Evolutionary conservation across 2,329 filamentous ascomycete species (phyloP).

Genomic region (Beauveria caledonica): DNA sequence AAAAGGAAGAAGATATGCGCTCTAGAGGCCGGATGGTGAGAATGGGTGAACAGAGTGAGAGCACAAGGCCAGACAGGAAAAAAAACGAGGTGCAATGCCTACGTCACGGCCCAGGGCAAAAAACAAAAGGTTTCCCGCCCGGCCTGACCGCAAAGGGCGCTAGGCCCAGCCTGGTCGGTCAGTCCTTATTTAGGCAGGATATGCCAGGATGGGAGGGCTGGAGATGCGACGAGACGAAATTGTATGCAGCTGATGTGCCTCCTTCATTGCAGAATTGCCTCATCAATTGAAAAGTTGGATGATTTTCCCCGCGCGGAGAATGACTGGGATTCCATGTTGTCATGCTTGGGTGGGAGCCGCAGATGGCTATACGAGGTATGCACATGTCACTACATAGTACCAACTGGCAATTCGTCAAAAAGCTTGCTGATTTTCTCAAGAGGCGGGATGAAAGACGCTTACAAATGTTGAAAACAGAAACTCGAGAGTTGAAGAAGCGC

Average conservation of each 20-base stretch:
- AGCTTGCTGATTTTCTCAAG: no score
- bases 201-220: no score
- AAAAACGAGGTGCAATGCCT: background rate
- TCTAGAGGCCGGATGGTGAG: background rate
- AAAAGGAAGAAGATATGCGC: background rate
- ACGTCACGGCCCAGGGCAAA: background rate
- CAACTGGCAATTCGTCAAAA: no score
- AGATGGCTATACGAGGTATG: no score
- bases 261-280: background rate
- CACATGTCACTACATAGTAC: no score
- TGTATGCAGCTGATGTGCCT: background rate
- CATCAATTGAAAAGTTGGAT: no score
- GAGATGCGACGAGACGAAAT: background rate
- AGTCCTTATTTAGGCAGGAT: background rate
- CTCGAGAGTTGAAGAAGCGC: no score
- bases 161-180: background rate
- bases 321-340: no score
- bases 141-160: background rate
- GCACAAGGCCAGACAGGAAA: background rate
- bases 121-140: background rate
- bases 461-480: no score
- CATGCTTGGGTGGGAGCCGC: no score
- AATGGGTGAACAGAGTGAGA: background rate
- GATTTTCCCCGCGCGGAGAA: no score
- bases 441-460: no score